A percentile compares a stretch with the other conserved stretches of the same genome.
Conservation (phyloP, 495 filamentous ascomycete species). For the Cercophora newfieldiana region DNA sequence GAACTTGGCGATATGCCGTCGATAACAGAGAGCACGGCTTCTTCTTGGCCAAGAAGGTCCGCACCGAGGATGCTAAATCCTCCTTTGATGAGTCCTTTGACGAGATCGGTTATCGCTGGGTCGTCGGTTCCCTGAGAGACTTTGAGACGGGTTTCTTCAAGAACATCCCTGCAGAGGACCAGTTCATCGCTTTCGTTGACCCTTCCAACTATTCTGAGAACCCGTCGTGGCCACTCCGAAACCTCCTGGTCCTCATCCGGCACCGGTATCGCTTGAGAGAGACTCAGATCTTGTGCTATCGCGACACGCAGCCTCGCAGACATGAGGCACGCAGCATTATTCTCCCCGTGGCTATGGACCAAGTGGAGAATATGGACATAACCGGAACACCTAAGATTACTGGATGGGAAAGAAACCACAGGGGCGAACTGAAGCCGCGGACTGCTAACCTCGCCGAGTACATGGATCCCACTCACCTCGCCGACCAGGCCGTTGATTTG, state of each 20-base stretch:
- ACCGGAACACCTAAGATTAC: conserved; percentile 77
- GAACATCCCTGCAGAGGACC: conserved; percentile 63
- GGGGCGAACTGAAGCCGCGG: conserved; percentile 71
- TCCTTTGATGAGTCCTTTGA: conserved; percentile 36
- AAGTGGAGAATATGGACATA: conserved; percentile 38
- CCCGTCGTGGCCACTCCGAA: conserved; percentile 90
- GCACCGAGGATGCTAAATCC: conserved; percentile 36
- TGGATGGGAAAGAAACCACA: conserved; percentile 86
- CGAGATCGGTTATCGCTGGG: conserved; percentile 66
- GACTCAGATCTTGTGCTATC: conserved; percentile 86
- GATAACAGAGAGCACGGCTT: conserved; percentile 87
- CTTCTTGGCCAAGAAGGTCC: conserved; percentile 81
- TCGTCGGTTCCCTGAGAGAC: conserved; percentile 67
- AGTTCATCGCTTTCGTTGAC: conserved; percentile 84
- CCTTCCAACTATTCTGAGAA: conserved; percentile 84
- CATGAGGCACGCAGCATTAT: conserved; percentile 80
- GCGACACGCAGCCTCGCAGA: conserved; percentile 72
- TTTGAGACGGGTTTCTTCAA: conserved; percentile 91
- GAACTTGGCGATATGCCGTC: conserved; percentile 79
- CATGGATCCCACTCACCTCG: conserved; percentile 82
- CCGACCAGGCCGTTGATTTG: conserved; percentile 94
- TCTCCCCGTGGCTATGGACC: conserved; percentile 62
- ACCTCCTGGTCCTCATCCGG: conserved; percentile 81
- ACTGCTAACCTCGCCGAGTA: conserved; percentile 81
- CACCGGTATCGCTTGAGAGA: conserved; percentile 75